Conservation (phyloP, 257 asterid genomes). For the Rubia yunnanensis region DNA sequence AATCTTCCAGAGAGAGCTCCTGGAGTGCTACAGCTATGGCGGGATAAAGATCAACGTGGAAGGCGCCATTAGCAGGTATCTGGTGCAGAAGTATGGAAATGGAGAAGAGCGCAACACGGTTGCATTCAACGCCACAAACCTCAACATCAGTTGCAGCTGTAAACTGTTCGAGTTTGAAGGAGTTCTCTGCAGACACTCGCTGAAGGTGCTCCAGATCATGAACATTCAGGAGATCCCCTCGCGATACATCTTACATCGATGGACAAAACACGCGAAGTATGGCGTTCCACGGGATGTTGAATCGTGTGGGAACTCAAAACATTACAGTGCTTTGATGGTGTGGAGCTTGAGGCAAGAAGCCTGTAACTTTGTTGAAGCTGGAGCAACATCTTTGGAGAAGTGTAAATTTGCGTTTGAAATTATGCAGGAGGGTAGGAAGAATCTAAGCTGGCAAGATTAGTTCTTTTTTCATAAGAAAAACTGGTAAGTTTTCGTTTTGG, state of each 20-base stretch:
- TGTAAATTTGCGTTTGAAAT: conserved; percentile 84
- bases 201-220: conserved; percentile 81
- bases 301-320: conserved; percentile 62
- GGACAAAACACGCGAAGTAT: conserved; percentile 70
- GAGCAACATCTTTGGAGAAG: conserved; percentile 65
- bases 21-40: conserved; percentile 74
- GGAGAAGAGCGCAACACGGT: conserved; percentile 81
- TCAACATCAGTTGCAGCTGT: conserved; percentile 80
- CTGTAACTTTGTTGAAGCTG: conserved; percentile 63
- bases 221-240: conserved; percentile 85
- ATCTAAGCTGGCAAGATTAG: conserved; percentile 75
- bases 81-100: conserved; percentile 73
- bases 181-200: conserved; percentile 70
- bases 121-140: conserved; percentile 80
- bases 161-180: conserved; percentile 95
- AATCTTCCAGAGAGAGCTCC: conserved; percentile 82
- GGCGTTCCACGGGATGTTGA: conserved; percentile 69
- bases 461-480: background rate
- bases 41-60: conserved; percentile 81
- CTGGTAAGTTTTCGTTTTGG: background rate
- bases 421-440: conserved; percentile 91
- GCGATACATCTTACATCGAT: conserved; percentile 69
- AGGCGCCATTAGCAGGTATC: conserved; percentile 73
- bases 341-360: conserved; percentile 97
- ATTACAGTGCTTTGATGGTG: conserved; percentile 64